These are phyloP conservation scores for Aspergillaceae sp. DNA, from an alignment of 2,329 filamentous ascomycete species.

Conservation along the genomic window DNA sequence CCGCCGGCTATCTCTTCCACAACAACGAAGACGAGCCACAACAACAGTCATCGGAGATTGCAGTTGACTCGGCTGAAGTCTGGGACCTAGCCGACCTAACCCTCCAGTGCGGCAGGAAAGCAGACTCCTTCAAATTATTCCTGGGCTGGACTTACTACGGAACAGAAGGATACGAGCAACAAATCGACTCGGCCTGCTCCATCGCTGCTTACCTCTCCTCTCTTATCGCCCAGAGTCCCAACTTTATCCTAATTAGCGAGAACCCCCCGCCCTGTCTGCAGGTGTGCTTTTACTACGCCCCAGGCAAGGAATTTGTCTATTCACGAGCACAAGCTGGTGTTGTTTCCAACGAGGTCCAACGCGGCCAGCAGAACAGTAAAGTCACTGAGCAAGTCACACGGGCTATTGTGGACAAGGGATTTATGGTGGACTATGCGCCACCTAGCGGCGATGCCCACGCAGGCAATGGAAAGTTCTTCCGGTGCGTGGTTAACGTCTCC, in stretches of 20 bases:
- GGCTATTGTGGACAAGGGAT: conserved; percentile 50
- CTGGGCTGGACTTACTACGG: conserved; percentile 89
- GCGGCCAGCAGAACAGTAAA: conserved; percentile 43
- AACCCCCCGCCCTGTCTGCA: conserved; percentile 82
- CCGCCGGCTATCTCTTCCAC: conserved; percentile 80
- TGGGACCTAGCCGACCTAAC: conserved; percentile 91
- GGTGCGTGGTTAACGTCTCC: conserved; percentile 58
- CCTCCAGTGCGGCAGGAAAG: conserved; percentile 81
- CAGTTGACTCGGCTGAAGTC: conserved; percentile 45
- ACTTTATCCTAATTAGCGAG: conserved; percentile 64
- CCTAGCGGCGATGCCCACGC: conserved; percentile 41
- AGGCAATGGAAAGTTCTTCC: conserved; percentile 57
- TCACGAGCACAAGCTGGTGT: conserved; percentile 12
- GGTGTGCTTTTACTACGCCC: conserved; percentile 85
- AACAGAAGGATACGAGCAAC: conserved; percentile 57
- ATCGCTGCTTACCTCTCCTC: conserved; percentile 61
- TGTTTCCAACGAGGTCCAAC: conserved; percentile 26
- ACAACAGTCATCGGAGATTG: conserved; percentile 14
- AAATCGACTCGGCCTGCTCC: conserved; percentile 65
- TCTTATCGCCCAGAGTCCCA: conserved; percentile 45
- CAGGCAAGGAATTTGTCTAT: conserved; percentile 43
- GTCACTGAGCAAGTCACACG: conserved; percentile 49
- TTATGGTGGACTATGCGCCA: conserved; percentile 62
- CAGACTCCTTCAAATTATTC: conserved; percentile 78
- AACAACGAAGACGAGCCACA: conserved; percentile 36